phyloP scores from a whole-genome alignment of 768 basidiomycete genomes.

The Psilocybe azurescens region DNA sequence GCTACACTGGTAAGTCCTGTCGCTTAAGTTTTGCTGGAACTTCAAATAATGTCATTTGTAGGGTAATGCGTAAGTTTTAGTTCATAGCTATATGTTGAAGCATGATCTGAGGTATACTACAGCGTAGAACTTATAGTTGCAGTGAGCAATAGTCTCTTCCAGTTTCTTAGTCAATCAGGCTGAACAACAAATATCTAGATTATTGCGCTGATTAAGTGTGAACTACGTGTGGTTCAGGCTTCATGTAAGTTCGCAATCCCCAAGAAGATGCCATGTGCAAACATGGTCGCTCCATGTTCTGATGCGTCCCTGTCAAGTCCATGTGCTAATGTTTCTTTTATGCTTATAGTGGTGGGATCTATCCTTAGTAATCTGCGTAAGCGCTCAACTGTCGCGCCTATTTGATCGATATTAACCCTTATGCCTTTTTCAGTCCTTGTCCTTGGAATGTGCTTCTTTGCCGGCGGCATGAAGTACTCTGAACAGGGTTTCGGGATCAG shows the following conservation, averaged over 20 bases:
- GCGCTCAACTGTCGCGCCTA: constrained; percentile 30
- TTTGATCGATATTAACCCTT: constrained; percentile 6
- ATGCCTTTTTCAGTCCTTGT: constrained; percentile 62
- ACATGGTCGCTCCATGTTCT: background rate
- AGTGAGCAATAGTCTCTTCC: constrained; percentile 45
- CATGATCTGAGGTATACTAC: constrained; percentile 20
- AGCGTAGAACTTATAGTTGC: constrained; percentile 80
- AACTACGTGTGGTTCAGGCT: constrained; percentile 79
- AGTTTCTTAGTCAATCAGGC: background rate
- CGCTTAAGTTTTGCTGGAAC: background rate
- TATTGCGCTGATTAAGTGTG: constrained; percentile 53
- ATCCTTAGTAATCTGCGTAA: constrained; percentile 84
- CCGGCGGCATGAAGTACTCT: constrained; percentile 77
- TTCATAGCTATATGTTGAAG: background rate
- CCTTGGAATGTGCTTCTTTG: constrained; percentile 91
- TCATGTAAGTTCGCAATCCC: constrained; percentile 58
- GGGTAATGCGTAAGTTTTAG: constrained; percentile 53
- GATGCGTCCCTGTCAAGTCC: background rate
- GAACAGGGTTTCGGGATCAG: constrained; percentile 82
- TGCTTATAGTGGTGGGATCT: constrained; percentile 74
- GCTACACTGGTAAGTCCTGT: constrained; percentile 70
- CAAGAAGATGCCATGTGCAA: background rate
- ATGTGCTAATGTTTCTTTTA: constrained; percentile 15
- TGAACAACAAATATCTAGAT: constrained; percentile 37
- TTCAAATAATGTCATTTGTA: constrained; percentile 23